Evolutionary conservation across 129 eudicot genomes (phyloP).

Genomic region (Escallonia herrerae): DNA sequence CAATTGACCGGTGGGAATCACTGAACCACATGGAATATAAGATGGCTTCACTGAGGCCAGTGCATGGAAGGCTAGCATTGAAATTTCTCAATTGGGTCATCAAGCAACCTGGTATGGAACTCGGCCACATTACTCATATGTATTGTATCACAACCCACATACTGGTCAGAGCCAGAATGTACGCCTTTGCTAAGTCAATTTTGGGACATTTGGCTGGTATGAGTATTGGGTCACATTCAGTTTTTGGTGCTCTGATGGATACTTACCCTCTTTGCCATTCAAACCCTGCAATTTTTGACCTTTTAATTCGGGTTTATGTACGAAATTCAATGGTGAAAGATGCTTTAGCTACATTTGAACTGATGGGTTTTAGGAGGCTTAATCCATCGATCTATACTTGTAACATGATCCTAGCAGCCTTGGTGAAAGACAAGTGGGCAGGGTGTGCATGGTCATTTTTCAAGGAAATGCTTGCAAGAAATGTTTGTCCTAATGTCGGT

Average conservation of each 20-base stretch:
- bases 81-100: conserved; percentile 77
- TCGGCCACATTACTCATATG: conserved; percentile 47
- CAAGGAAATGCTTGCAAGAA: conserved; percentile 56
- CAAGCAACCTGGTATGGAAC: conserved; percentile 71
- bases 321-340: conserved; percentile 32
- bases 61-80: conserved; percentile 79
- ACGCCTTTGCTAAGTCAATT: conserved; percentile 50
- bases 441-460: conserved; percentile 65
- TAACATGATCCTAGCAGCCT: conserved; percentile 50
- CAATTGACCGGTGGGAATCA: conserved; percentile 84
- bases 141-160: conserved; percentile 71
- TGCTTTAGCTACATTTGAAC: conserved; percentile 45
- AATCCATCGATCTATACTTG: conserved; percentile 70
- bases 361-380: conserved; percentile 65
- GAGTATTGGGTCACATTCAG: conserved; percentile 39
- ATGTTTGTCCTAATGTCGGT: conserved; percentile 60
- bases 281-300: conserved; percentile 87
- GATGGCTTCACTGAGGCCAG: conserved; percentile 61
- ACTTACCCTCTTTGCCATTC: conserved; percentile 82
- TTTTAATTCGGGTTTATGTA: conserved; percentile 63
- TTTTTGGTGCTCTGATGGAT: conserved; percentile 69
- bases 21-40: conserved; percentile 72
- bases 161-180: conserved; percentile 74
- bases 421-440: conserved; percentile 22
- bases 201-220: conserved; percentile 27